Conservation (phyloP, 2,329 filamentous ascomycete species). For the Pseudocercospora eumusae region DNA sequence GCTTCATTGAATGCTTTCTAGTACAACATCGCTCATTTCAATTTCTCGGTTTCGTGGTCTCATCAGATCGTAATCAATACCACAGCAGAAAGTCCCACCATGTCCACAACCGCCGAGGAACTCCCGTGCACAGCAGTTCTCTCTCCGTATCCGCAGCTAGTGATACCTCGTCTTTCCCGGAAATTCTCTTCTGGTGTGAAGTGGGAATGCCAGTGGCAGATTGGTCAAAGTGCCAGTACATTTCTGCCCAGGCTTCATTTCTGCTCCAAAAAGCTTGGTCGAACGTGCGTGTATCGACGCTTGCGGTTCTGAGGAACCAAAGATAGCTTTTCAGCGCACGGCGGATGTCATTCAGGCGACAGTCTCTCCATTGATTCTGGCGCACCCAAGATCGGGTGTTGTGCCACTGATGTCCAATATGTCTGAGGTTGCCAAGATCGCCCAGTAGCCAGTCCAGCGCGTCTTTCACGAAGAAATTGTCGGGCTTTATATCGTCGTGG, state of each 20-base stretch:
- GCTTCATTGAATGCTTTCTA: not conserved
- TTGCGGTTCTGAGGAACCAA: conserved; percentile 23
- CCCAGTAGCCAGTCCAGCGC: conserved; percentile 37
- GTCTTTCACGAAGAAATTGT: conserved; percentile 39
- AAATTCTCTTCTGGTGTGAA: not conserved
- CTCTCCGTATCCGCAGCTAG: conserved; percentile 15
- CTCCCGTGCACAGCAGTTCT: conserved; percentile 25
- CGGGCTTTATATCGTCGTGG: conserved; percentile 44
- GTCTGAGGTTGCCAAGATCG: conserved; percentile 42
- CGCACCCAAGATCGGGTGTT: conserved; percentile 20
- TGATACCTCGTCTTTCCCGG: not conserved
- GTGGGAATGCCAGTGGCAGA: not conserved
- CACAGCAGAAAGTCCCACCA: conserved; percentile 12
- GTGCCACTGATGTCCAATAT: conserved; percentile 35
- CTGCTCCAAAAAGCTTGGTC: conserved; percentile 33
- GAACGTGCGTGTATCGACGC: conserved; percentile 23
- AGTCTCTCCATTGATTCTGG: conserved; percentile 26
- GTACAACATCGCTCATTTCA: not conserved
- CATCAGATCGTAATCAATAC: conserved; percentile 2
- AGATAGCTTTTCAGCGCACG: conserved; percentile 39
- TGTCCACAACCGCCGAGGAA: conserved; percentile 19
- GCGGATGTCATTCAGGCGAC: conserved; percentile 36
- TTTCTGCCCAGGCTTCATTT: conserved; percentile 28
- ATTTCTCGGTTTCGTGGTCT: not conserved
- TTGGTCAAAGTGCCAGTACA: conserved; percentile 36